A percentile compares a stretch with the other conserved stretches of the same genome.
Evolutionary conservation across 495 filamentous ascomycete species (phyloP).

Genomic region (Talaromyces trachyspermus): DNA sequence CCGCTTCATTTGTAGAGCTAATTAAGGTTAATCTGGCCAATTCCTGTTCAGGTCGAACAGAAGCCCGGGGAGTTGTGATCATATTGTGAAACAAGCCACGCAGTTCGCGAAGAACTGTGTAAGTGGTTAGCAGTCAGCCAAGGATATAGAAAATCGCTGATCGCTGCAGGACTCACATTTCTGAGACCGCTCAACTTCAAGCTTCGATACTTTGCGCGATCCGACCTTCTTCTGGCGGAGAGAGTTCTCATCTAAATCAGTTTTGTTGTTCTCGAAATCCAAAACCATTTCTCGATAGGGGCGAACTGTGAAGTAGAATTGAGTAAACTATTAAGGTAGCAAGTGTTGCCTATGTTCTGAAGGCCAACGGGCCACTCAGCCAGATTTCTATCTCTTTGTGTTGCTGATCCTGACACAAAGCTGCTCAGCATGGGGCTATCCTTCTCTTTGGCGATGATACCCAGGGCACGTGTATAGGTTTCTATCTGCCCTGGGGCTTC

Average conservation of each 20-base stretch:
- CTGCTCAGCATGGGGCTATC: constrained; percentile 35
- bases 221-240: constrained; percentile 60
- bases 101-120: constrained; percentile 63
- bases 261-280: constrained; percentile 58
- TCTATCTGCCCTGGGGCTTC: constrained; percentile 43
- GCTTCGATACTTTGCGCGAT: constrained; percentile 45
- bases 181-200: constrained; percentile 61
- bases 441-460: constrained; percentile 42
- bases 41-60: constrained; percentile 62
- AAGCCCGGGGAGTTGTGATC: constrained; percentile 46
- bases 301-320: constrained; percentile 88
- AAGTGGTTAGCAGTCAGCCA: background rate
- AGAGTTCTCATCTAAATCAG: constrained; percentile 53
- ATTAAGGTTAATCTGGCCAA: constrained; percentile 76
- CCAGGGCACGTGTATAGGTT: constrained; percentile 41
- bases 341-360: constrained; percentile 92
- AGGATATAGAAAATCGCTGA: too few species aligned
- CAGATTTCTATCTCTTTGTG: constrained; percentile 26
- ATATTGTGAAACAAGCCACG: constrained; percentile 64
- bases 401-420: constrained; percentile 26
- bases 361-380: constrained; percentile 70
- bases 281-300: constrained; percentile 76
- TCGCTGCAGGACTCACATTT: constrained; percentile 49
- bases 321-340: constrained; percentile 96
- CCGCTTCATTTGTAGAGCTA: constrained; percentile 51